phyloP scores from a whole-genome alignment of 176 grass and related monocot species.

The Hordeum marinum region DNA sequence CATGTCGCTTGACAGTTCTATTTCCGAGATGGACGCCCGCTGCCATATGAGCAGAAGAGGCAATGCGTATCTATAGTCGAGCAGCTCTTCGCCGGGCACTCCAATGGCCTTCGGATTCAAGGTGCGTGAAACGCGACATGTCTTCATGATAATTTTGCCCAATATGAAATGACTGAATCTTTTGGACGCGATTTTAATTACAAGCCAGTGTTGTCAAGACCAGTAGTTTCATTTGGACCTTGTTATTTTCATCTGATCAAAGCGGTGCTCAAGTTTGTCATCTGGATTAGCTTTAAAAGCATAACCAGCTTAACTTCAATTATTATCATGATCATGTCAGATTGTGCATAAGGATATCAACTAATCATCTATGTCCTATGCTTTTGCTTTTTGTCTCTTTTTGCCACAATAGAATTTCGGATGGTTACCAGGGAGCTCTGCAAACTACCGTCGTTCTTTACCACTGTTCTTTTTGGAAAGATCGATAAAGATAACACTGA shows the following conservation, averaged over 20 bases:
- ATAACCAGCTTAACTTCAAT: background rate
- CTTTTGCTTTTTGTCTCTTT: background rate
- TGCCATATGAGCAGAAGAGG: conserved; percentile 51
- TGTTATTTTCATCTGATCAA: background rate
- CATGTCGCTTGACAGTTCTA: conserved; percentile 58
- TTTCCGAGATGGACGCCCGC: conserved; percentile 69
- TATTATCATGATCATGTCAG: conserved; percentile 10
- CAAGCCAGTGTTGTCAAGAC: background rate
- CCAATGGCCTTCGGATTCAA: conserved; percentile 67
- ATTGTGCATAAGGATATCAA: background rate
- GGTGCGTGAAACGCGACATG: conserved; percentile 21
- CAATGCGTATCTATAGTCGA: conserved; percentile 55
- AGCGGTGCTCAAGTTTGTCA: background rate
- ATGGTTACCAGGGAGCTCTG: conserved; percentile 93
- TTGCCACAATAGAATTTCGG: conserved; percentile 63
- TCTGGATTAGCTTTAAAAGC: background rate
- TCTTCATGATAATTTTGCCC: background rate
- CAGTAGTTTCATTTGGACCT: conserved; percentile 2
- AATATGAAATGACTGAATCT: background rate
- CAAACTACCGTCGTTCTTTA: conserved; percentile 86
- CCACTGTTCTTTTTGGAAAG: conserved; percentile 72
- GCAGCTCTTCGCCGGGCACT: conserved; percentile 60
- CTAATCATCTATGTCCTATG: background rate
- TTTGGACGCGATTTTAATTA: background rate
- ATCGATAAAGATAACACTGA: conserved; percentile 60